phyloP scores from a whole-genome alignment of 2,329 filamentous ascomycete species.

The Penicillium psychrosexuale region DNA sequence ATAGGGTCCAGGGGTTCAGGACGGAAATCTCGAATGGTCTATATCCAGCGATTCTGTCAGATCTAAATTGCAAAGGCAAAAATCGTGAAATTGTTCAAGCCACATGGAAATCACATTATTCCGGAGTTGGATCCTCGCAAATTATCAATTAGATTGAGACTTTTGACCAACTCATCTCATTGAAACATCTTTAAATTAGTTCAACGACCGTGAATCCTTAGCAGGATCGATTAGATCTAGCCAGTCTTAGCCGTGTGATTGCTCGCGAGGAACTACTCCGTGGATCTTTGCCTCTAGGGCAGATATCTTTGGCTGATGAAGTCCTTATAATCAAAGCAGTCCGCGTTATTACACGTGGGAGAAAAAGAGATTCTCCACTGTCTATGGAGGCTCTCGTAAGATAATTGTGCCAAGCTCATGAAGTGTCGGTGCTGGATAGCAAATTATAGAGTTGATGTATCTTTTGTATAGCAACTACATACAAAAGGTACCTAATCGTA shows the following conservation, averaged over 20 bases:
- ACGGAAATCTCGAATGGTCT: not conserved
- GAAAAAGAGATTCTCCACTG: not conserved
- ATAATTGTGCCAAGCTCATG: not conserved
- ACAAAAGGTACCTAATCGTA: not conserved
- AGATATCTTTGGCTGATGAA: not conserved
- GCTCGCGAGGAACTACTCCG: not conserved
- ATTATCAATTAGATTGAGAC: not conserved
- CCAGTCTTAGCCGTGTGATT: not conserved
- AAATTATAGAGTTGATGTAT: not conserved
- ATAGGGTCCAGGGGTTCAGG: not conserved
- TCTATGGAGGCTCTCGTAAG: not conserved
- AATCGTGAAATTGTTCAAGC: not conserved
- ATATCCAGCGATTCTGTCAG: not conserved
- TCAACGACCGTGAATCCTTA: not conserved
- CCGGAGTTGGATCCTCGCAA: not conserved
- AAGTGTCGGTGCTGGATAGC: not conserved
- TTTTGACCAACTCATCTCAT: not conserved
- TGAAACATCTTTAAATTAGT: not conserved
- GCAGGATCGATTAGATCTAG: not conserved
- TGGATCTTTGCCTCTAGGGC: not conserved
- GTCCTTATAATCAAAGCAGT: not conserved
- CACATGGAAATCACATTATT: slow-evolving; percentile 1
- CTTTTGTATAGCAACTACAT: not conserved
- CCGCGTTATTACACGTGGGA: no score
- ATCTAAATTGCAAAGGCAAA: not conserved